Evolutionary conservation across 257 asterid species (phyloP).

Genomic region (Anisodus acutangulus): DNA sequence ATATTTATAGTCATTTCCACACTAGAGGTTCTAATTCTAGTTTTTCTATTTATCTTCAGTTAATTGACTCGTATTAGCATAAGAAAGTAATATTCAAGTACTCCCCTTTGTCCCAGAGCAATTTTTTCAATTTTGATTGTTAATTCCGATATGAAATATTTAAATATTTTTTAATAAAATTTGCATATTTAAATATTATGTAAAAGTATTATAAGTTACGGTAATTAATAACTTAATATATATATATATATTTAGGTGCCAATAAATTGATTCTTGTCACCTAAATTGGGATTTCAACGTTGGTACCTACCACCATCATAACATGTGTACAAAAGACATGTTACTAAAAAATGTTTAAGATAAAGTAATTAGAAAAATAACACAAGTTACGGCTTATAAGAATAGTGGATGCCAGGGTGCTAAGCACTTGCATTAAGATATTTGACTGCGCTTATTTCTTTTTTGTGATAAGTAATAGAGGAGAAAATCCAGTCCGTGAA

Average conservation of each 20-base stretch:
- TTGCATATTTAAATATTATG: too few relatives aligned
- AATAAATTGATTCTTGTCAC: too few relatives aligned
- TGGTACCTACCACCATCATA: not conserved
- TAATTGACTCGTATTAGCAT: not conserved
- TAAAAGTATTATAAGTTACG: too few relatives aligned
- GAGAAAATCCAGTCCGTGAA: not conserved
- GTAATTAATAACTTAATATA: too few relatives aligned
- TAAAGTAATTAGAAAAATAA: not conserved
- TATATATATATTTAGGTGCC: too few relatives aligned
- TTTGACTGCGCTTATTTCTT: not conserved
- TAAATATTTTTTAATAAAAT: too few relatives aligned
- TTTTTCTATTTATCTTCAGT: not conserved
- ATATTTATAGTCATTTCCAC: too few relatives aligned
- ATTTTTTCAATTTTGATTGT: too few relatives aligned
- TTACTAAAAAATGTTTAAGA: not conserved
- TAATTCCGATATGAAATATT: too few relatives aligned
- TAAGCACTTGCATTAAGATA: constrained; percentile 13
- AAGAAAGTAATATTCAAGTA: not conserved
- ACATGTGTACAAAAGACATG: not conserved
- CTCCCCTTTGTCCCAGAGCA: too few relatives aligned
- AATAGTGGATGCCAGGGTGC: not conserved
- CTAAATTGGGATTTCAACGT: not conserved
- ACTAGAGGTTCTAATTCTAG: not conserved
- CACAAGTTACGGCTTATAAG: not conserved
- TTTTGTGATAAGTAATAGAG: not conserved